Percentiles rank a stretch among this genome's conserved stretches.
These are phyloP conservation scores for Ophiorrhiza pumila DNA, from an alignment of 257 asterid species.

Conservation along the genomic window DNA sequence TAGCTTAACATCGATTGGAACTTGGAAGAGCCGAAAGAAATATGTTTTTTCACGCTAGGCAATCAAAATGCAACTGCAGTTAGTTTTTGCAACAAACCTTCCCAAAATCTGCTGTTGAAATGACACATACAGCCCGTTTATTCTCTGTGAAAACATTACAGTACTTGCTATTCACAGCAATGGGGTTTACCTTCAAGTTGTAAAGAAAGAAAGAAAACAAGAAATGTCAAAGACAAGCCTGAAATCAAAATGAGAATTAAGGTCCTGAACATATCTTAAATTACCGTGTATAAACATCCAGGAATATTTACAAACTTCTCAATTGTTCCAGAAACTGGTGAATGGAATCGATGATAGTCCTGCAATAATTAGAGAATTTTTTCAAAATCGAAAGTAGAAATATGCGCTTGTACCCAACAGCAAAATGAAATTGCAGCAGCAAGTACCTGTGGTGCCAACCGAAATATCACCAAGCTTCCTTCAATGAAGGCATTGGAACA, in stretches of 20 bases:
- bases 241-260: neutral
- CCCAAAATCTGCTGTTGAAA: slow-evolving; percentile 85
- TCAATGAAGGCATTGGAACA: slow-evolving; percentile 54
- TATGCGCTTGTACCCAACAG: neutral
- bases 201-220: slow-evolving; percentile 4
- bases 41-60: slow-evolving; percentile 1
- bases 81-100: slow-evolving; percentile 57
- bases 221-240: neutral
- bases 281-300: slow-evolving; percentile 94
- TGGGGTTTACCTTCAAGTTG: slow-evolving; percentile 80
- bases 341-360: slow-evolving; percentile 96
- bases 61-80: neutral
- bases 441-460: slow-evolving; percentile 97
- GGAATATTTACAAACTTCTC: slow-evolving; percentile 83
- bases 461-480: slow-evolving; percentile 88
- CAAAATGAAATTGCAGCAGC: slow-evolving; percentile 12
- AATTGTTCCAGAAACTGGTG: slow-evolving; percentile 89
- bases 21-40: neutral
- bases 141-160: slow-evolving; percentile 98
- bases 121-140: slow-evolving; percentile 73
- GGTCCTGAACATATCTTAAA: slow-evolving; percentile 1
- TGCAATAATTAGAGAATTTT: slow-evolving; percentile 35
- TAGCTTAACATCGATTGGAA: neutral
- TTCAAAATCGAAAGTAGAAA: slow-evolving; percentile 1
- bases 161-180: slow-evolving; percentile 99